Evolutionary conservation across 352 stramenopile species (phyloP), one percentile per base, ranked within the genome.

Genomic region (Pythium scleroteichum): DNA sequence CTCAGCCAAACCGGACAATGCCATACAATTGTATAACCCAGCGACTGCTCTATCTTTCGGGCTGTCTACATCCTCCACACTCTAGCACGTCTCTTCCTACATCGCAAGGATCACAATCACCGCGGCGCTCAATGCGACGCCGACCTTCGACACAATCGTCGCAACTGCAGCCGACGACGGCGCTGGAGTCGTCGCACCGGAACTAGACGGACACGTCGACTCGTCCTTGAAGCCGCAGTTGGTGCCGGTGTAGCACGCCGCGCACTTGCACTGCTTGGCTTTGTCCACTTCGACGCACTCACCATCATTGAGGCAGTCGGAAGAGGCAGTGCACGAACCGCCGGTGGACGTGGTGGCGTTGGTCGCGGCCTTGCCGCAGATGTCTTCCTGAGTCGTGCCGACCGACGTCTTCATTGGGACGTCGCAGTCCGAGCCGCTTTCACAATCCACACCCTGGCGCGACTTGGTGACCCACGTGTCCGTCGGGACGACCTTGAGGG

Each of bases 391-490:
- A 0, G 84, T 92, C 29, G 84, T 95, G 26, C 80, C 79, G 32
- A 91, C 45, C 9, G 71, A 44, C 13, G 59, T 49, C 14, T 72
- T 74, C n/a, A 95, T 48, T 0, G 59, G 62, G 41, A 94, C 87
- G 61, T 94, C 81, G 57, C 87, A 95, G 40, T 78, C 85, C 10
- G 66, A 66, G 54, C 87, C 87, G 45, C 64, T 55, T 50, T 88
- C 71, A 19, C 87, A 95, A 53, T 91, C 67, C 17, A 82, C 71
- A 12, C 87, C 87, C 69, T 95, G 83, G 56, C 87, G 79, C 39
- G 78, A 90, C 53, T 83, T 80, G 48, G 77, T 89, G 44, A 74
- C 74, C 87, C 87, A 95, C 55, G 81, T 87, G 59, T 95, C 84
- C 7, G 72, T 75, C 23, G 69, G 64, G 0, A 72, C 39, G 32